A percentile compares a stretch with the other conserved stretches of the same genome.
Evolutionary conservation across 352 stramenopile species (phyloP).

Genomic region (Phytophthora ramorum): DNA sequence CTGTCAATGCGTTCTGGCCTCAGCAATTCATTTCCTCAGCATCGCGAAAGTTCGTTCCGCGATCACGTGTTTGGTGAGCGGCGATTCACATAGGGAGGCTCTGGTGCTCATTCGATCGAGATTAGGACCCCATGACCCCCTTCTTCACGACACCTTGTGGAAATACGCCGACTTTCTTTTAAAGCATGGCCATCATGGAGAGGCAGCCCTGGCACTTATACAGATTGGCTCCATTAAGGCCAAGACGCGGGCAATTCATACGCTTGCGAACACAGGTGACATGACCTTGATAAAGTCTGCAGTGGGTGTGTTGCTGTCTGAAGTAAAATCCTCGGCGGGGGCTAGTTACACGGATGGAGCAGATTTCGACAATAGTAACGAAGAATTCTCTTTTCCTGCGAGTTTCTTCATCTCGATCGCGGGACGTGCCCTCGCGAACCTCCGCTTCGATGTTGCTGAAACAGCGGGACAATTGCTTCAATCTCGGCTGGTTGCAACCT

Average conservation of each 20-base stretch:
- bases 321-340: background rate
- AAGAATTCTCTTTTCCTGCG: constrained; percentile 40
- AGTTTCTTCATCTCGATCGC: constrained; percentile 54
- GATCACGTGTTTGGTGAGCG: constrained; percentile 47
- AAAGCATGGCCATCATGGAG: constrained; percentile 35
- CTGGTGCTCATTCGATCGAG: constrained; percentile 56
- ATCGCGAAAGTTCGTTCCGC: constrained; percentile 66
- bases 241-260: constrained; percentile 30
- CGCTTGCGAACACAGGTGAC: constrained; percentile 47
- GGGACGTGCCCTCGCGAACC: constrained; percentile 21
- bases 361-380: constrained; percentile 1
- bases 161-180: constrained; percentile 49
- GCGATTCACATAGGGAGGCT: constrained; percentile 59
- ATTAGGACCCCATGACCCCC: constrained; percentile 45
- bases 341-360: background rate
- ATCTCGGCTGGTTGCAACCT: constrained; percentile 11
- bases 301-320: constrained; percentile 36
- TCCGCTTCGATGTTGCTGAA: constrained; percentile 39
- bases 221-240: constrained; percentile 31
- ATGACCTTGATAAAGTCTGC: constrained; percentile 35
- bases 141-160: constrained; percentile 48
- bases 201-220: constrained; percentile 42
- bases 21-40: constrained; percentile 66
- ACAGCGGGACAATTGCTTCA: constrained; percentile 37
- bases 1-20: background rate